Base-by-base conservation (phyloP, 495 filamentous ascomycete genomes). In the Penicillium tannophilum region DNA sequence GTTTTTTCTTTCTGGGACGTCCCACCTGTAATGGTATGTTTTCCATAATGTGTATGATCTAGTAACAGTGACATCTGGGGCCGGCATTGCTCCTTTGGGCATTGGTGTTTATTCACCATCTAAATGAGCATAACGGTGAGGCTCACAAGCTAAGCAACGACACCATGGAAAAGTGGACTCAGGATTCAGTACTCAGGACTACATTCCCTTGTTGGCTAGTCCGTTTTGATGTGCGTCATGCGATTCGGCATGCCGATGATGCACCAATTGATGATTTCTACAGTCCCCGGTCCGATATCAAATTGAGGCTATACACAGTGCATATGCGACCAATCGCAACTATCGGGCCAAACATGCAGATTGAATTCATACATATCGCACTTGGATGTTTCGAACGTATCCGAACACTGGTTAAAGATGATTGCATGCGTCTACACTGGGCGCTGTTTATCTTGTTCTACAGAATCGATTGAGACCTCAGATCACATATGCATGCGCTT, bases 1-100 rank as follows among this genome's bases (percentile, higher is more conserved):
- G 20, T 12, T 52, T 42, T 36, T 62, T 39, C 39, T 42, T 36
- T 23, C 45, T 42, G 33, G 44, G 44, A 20, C 36, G 30, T 50
- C 55, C 63, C 63, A 62, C 66, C 61, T 58, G 63, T 62, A 62
- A 45, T 42, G 50, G 52, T 54, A 28, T 58, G 42, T 59, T 61
- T 56, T 23, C 61, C 9, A 17, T 41, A 28, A 28, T 47, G 45
- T 35, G 43, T 47, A 26, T 39, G 20, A 14, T 46, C 26, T 39
- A 52, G 49, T 41, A 52, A 35, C 30, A 10, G 14, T 55, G 42
- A 60, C 52, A 24, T 23, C 26, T 56, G 52, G 41, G 30, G 52
- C 54, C 55, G 53, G 52, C 30, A 52, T 52, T 63, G 20, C 57
- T 48, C 39, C 19, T 48, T 59, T 58, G 23, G 56, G 56, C 30